Percentiles rank a stretch among this genome's conserved stretches.
Conservation (phyloP, 441 rosid genomes). For the Croton laevigatus region DNA sequence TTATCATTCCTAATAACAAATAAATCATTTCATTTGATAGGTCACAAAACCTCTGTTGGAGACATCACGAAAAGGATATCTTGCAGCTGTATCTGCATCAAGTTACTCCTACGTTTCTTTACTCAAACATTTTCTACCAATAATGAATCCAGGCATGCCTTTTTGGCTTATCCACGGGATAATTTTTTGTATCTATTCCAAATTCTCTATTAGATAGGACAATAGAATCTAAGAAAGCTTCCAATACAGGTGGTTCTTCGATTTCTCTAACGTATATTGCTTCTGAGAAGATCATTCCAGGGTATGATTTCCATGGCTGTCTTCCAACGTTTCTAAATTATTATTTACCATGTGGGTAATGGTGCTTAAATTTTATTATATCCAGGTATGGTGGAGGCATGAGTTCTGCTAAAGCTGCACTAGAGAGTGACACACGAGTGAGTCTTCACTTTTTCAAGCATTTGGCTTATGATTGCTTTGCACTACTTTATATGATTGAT, state of each 20-base stretch:
- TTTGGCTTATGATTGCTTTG: background rate
- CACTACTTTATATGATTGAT: background rate
- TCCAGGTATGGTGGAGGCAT: conserved; percentile 95
- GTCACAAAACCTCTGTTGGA: conserved; percentile 80
- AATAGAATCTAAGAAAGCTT: conserved; percentile 9
- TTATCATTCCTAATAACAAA: background rate
- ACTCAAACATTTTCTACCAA: conserved; percentile 77
- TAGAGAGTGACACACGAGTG: conserved; percentile 90
- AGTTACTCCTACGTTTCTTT: conserved; percentile 87
- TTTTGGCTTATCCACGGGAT: conserved; percentile 1
- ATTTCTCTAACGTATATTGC: conserved; percentile 92
- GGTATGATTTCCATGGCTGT: conserved; percentile 41
- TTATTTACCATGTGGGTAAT: background rate
- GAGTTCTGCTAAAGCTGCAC: conserved; percentile 98
- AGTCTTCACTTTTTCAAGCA: conserved; percentile 22
- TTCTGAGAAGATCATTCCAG: conserved; percentile 89
- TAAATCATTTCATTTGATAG: conserved; percentile 23
- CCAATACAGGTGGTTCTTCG: conserved; percentile 70
- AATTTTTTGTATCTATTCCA: background rate
- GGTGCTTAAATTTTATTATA: background rate
- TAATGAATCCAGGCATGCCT: conserved; percentile 80
- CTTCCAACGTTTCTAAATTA: conserved; percentile 1
- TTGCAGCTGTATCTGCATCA: conserved; percentile 87
- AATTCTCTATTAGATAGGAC: background rate
- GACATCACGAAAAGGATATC: conserved; percentile 89